These are phyloP conservation scores for Elsinoe fawcettii DNA, from an alignment of 2,329 filamentous ascomycete genomes.

Conservation along the genomic window DNA sequence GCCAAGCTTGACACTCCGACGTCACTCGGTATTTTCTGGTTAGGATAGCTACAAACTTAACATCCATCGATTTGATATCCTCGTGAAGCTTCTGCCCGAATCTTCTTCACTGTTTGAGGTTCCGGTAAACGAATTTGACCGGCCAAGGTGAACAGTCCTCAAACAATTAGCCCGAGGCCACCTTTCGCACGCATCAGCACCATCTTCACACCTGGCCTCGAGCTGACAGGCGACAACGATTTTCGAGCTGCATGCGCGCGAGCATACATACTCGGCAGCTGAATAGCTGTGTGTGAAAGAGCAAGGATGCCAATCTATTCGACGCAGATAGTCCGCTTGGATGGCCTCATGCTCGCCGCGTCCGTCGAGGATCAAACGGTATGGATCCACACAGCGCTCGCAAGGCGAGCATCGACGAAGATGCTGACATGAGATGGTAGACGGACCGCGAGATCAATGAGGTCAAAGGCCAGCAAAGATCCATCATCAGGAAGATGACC, in stretches of 20 bases:
- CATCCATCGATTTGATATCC: background rate
- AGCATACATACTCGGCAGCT: background rate
- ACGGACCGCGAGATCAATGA: conserved; percentile 58
- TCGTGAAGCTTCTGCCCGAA: background rate
- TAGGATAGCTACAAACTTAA: background rate
- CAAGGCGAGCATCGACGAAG: conserved; percentile 43
- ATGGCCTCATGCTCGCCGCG: conserved; percentile 92
- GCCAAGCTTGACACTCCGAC: conserved; percentile 1
- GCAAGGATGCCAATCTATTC: conserved; percentile 35
- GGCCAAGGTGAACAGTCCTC: background rate
- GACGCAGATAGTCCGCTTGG: conserved; percentile 88
- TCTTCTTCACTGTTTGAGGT: too few species aligned
- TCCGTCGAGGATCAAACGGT: conserved; percentile 70
- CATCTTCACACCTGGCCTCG: background rate
- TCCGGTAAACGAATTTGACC: background rate
- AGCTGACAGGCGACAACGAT: background rate
- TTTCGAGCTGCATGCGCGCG: background rate
- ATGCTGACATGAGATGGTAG: background rate
- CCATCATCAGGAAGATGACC: conserved; percentile 79
- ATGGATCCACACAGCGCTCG: background rate
- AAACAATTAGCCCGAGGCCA: background rate
- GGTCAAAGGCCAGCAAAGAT: conserved; percentile 83
- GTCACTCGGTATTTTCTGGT: background rate
- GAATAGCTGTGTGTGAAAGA: background rate
- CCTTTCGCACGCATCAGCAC: background rate